Conservation (phyloP, 2,329 filamentous ascomycete genomes). For the Pseudocercospora fuligena region DNA sequence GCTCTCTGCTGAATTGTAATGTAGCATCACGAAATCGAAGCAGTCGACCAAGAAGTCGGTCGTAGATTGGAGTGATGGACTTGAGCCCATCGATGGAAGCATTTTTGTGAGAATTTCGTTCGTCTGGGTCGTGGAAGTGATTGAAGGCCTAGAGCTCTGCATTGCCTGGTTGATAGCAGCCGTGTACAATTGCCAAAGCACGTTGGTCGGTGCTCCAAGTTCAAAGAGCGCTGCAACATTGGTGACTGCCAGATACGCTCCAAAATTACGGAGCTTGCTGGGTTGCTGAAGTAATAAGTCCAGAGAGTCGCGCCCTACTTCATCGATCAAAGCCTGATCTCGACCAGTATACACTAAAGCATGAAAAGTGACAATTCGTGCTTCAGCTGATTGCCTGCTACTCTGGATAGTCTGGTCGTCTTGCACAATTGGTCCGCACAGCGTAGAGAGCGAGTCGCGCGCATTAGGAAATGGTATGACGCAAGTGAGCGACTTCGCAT, state of each 20-base stretch:
- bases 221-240: conserved; percentile 60
- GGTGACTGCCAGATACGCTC: conserved; percentile 63
- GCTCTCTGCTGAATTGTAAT: conserved; percentile 54
- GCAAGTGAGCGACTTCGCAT: conserved; percentile 72
- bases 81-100: neutral
- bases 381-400: conserved; percentile 56
- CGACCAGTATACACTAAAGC: conserved; percentile 66
- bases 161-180: conserved; percentile 27
- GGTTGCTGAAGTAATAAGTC: conserved; percentile 63
- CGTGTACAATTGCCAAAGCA: conserved; percentile 48
- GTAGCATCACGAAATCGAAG: conserved; percentile 44
- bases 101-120: neutral
- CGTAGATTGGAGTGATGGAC: conserved; percentile 5
- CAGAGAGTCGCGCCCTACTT: conserved; percentile 57
- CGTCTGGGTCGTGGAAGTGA: conserved; percentile 43
- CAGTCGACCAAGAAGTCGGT: conserved; percentile 22
- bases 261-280: conserved; percentile 40
- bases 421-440: conserved; percentile 61
- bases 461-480: conserved; percentile 70
- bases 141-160: conserved; percentile 11
- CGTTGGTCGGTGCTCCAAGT: conserved; percentile 58
- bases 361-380: conserved; percentile 66
- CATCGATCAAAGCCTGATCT: conserved; percentile 52
- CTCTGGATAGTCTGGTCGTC: conserved; percentile 41
- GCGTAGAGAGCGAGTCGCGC: conserved; percentile 69